A percentile compares a stretch with the other conserved stretches of the same genome.
phyloP scores from a whole-genome alignment of 2,329 filamentous ascomycete genomes.

The Ceratocystis ficicola region DNA sequence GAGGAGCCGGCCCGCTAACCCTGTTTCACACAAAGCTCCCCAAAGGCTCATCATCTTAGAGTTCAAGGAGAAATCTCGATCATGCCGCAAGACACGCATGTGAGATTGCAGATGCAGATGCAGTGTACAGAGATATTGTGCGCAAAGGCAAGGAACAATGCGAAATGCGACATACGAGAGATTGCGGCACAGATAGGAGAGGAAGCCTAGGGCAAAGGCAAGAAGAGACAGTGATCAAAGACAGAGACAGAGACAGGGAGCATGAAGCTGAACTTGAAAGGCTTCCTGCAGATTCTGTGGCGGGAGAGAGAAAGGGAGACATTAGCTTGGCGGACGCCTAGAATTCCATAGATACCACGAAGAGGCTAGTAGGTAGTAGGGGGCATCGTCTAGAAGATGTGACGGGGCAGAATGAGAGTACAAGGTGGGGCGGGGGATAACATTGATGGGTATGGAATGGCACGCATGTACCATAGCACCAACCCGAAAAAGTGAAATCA shows the following conservation, averaged over 20 bases:
- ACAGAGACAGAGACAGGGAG: background rate
- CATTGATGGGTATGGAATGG: too few species aligned
- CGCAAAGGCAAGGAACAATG: too few species aligned
- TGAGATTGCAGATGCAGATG: too few species aligned
- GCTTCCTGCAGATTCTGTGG: conserved; percentile 4
- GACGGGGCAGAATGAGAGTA: too few species aligned
- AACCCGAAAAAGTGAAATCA: too few species aligned
- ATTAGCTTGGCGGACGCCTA: background rate
- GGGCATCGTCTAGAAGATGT: too few species aligned
- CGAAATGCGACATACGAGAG: too few species aligned
- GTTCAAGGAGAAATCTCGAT: background rate
- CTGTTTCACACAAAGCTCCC: background rate
- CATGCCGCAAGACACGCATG: background rate
- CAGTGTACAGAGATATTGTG: too few species aligned
- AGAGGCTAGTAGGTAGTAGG: too few species aligned
- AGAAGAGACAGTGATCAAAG: background rate
- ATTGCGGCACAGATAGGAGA: background rate
- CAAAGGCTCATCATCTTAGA: background rate
- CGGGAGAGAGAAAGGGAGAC: background rate
- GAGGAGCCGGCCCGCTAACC: background rate
- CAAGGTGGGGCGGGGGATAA: too few species aligned
- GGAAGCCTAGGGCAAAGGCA: too few species aligned
- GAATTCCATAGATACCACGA: background rate
- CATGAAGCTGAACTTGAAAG: background rate
- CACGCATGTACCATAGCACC: too few species aligned